These are phyloP conservation scores for Jaltomata sinuosa DNA, from an alignment of 257 asterid species.

Conservation along the genomic window DNA sequence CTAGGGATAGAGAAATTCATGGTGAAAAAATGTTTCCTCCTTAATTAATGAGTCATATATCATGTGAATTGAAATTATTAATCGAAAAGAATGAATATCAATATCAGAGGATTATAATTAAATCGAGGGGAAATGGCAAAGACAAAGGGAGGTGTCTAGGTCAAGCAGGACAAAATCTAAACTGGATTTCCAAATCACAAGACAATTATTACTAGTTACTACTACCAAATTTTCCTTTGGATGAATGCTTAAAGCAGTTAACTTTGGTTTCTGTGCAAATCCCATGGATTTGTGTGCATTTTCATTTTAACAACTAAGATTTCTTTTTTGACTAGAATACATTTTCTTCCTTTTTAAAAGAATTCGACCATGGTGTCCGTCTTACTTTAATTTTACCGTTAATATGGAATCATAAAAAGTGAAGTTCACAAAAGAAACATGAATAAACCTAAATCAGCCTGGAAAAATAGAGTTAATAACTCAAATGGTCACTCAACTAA, in stretches of 20 bases:
- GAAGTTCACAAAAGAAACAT: not conserved
- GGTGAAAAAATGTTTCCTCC: too few species aligned
- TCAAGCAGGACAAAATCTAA: constrained; percentile 16
- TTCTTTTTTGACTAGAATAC: not conserved
- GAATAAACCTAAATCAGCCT: not conserved
- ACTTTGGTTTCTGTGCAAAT: not conserved
- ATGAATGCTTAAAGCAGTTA: not conserved
- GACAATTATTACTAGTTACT: not conserved
- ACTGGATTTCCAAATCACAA: constrained; percentile 12
- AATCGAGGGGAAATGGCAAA: not conserved
- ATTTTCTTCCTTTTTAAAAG: not conserved
- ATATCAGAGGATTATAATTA: too few species aligned
- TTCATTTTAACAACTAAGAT: not conserved
- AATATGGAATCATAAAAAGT: not conserved
- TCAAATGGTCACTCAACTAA: too few species aligned
- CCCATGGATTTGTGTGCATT: constrained; percentile 2
- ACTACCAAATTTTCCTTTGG: not conserved
- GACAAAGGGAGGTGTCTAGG: constrained; percentile 15
- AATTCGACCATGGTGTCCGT: not conserved
- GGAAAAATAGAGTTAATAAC: not conserved
- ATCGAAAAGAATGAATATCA: too few species aligned
- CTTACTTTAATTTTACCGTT: not conserved
- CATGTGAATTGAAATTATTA: too few species aligned
- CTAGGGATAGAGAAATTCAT: too few species aligned
- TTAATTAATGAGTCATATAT: too few species aligned